Evolutionary conservation across 768 basidiomycete genomes (phyloP).

Genomic region (Pulveroboletus sp.): DNA sequence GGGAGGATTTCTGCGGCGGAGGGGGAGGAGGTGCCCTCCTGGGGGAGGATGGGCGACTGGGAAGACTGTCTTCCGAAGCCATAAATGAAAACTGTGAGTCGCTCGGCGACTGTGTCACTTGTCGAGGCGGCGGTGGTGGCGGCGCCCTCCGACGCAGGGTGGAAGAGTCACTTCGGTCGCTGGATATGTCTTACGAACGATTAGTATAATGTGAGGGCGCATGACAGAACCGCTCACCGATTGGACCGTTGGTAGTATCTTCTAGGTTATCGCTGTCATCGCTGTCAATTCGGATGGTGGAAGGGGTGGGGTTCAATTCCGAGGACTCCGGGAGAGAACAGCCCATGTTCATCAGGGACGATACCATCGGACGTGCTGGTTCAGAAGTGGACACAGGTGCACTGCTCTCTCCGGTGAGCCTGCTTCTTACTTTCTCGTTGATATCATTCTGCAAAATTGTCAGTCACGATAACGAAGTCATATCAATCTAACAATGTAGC

Average conservation of each 20-base stretch:
- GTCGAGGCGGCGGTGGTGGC: neutral
- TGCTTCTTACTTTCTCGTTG: neutral
- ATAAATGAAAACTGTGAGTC: no score
- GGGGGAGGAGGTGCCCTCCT: neutral
- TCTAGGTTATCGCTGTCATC: neutral
- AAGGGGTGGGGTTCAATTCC: neutral
- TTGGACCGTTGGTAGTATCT: conserved; percentile 1
- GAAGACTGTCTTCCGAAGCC: neutral
- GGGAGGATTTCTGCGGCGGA: neutral
- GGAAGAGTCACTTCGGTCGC: neutral
- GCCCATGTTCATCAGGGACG: neutral
- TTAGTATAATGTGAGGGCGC: neutral
- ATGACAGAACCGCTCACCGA: neutral
- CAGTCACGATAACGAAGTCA: neutral
- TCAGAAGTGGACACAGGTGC: neutral
- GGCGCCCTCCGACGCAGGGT: conserved; percentile 1
- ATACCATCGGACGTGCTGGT: neutral
- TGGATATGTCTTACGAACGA: neutral
- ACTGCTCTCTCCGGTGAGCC: neutral
- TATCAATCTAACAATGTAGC: neutral
- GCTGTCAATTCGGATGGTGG: neutral
- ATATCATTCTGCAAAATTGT: conserved; percentile 6
- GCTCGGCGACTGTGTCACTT: neutral
- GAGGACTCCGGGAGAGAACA: neutral
- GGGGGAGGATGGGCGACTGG: neutral